These are phyloP conservation scores for Sordariomycetes sp. DNA, from an alignment of 2,329 filamentous ascomycete species.

Conservation along the genomic window DNA sequence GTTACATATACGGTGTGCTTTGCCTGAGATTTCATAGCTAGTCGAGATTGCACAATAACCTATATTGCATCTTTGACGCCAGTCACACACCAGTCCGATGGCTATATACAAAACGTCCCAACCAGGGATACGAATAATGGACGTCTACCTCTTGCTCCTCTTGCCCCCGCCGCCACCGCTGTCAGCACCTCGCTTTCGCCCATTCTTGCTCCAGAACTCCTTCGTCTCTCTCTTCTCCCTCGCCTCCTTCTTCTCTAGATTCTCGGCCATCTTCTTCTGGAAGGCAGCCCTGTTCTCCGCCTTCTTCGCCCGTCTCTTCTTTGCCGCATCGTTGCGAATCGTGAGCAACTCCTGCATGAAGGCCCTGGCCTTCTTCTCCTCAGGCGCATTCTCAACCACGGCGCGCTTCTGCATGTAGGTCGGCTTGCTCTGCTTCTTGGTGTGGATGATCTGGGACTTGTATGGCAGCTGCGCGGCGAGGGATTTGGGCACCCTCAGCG, in stretches of 20 bases:
- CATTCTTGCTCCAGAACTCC: conserved; percentile 88
- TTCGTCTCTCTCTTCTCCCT: conserved; percentile 86
- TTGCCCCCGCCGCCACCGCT: conserved; percentile 29
- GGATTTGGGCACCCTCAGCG: conserved; percentile 66
- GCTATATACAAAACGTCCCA: neutral
- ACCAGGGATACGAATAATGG: neutral
- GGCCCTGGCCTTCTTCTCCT: conserved; percentile 82
- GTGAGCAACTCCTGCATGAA: conserved; percentile 91
- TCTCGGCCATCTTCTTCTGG: conserved; percentile 72
- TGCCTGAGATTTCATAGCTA: conserved; percentile 1
- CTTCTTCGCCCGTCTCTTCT: conserved; percentile 76
- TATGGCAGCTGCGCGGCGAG: conserved; percentile 80
- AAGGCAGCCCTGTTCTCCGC: conserved; percentile 77
- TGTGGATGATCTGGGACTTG: conserved; percentile 80
- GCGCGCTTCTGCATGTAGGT: conserved; percentile 96
- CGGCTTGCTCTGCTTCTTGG: conserved; percentile 67
- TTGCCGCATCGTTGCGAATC: conserved; percentile 80
- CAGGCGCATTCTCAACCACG: conserved; percentile 70
- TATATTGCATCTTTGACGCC: conserved; percentile 14
- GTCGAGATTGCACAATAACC: conserved; percentile 5
- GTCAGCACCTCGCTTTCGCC: conserved; percentile 51
- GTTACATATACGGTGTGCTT: neutral
- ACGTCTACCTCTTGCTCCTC: conserved; percentile 13
- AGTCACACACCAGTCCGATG: too few relatives aligned
- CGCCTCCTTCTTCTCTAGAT: conserved; percentile 74